Percentiles rank a stretch among this genome's conserved stretches.
phyloP scores from a whole-genome alignment of 2,329 filamentous ascomycete species.

The Pseudogymnoascus sp. region DNA sequence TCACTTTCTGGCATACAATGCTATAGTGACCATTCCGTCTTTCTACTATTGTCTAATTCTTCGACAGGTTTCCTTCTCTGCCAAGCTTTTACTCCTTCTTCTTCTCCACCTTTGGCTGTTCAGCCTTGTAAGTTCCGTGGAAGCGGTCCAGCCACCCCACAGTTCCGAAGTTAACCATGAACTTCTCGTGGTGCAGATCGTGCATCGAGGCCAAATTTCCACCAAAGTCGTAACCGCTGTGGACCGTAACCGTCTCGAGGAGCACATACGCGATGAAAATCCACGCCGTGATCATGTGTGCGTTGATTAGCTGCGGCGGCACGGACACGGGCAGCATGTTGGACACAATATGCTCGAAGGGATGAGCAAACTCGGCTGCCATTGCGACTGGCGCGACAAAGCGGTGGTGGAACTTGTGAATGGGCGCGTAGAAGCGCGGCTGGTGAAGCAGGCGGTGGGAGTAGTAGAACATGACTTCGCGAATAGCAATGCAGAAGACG shows the following conservation, averaged over 20 bases:
- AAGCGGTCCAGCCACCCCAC: conserved; percentile 49
- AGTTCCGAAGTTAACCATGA: conserved; percentile 46
- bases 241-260: conserved; percentile 46
- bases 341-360: conserved; percentile 47
- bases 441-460: conserved; percentile 46
- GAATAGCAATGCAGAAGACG: conserved; percentile 33
- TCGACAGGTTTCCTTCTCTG: neutral
- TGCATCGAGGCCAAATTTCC: conserved; percentile 41
- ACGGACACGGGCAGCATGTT: conserved; percentile 46
- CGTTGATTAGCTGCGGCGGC: conserved; percentile 38
- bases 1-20: neutral
- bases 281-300: conserved; percentile 48
- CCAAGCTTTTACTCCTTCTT: neutral
- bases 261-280: conserved; percentile 42
- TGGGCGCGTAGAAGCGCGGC: conserved; percentile 39
- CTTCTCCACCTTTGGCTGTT: neutral
- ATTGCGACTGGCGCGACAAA: conserved; percentile 50
- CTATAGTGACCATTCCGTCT: neutral
- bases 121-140: conserved; percentile 39
- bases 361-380: conserved; percentile 50
- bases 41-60: neutral
- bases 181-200: conserved; percentile 51
- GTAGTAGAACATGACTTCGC: conserved; percentile 51
- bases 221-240: conserved; percentile 52
- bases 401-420: conserved; percentile 51